phyloP scores from a whole-genome alignment of 768 basidiomycete genomes.

The Asterophora parasitica region DNA sequence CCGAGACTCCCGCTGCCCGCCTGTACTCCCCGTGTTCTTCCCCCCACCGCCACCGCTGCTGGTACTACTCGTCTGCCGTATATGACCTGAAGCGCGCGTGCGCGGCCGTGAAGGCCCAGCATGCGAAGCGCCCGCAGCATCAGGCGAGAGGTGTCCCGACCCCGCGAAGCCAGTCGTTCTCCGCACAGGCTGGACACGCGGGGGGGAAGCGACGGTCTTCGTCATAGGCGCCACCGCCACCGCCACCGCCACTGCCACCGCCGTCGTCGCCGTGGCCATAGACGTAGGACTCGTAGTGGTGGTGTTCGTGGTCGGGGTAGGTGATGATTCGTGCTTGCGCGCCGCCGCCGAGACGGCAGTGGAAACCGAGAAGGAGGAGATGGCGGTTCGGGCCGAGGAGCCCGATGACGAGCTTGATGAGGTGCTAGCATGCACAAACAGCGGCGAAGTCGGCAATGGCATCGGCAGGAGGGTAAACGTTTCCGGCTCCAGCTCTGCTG shows the following conservation, averaged over 20 bases:
- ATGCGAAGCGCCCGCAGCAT: background rate
- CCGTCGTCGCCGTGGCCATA: background rate
- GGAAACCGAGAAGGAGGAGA: slow-evolving; percentile 3
- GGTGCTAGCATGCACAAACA: slow-evolving; percentile 4
- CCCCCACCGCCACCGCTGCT: slow-evolving; percentile 4
- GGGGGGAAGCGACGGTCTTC: background rate
- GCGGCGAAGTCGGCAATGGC: background rate
- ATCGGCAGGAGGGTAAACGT: background rate
- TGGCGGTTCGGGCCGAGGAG: slow-evolving; percentile 5
- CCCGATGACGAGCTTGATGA: slow-evolving; percentile 9
- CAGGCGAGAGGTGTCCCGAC: background rate
- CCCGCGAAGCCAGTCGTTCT: background rate
- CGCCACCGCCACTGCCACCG: background rate
- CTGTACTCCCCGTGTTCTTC: background rate
- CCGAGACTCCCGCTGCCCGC: background rate
- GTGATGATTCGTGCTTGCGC: background rate
- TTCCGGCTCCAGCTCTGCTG: no score
- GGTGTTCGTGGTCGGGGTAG: background rate
- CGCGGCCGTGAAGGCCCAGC: slow-evolving; percentile 3
- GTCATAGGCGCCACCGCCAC: background rate
- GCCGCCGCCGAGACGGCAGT: background rate
- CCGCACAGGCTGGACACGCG: background rate
- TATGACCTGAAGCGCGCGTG: slow-evolving; percentile 2
- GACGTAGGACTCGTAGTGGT: no score
- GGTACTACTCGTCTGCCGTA: slow-evolving; percentile 11